Percentiles rank a stretch among this genome's conserved stretches.
These are phyloP conservation scores for Mycena vulgaris DNA, from an alignment of 768 basidiomycete species.

Conservation along the genomic window DNA sequence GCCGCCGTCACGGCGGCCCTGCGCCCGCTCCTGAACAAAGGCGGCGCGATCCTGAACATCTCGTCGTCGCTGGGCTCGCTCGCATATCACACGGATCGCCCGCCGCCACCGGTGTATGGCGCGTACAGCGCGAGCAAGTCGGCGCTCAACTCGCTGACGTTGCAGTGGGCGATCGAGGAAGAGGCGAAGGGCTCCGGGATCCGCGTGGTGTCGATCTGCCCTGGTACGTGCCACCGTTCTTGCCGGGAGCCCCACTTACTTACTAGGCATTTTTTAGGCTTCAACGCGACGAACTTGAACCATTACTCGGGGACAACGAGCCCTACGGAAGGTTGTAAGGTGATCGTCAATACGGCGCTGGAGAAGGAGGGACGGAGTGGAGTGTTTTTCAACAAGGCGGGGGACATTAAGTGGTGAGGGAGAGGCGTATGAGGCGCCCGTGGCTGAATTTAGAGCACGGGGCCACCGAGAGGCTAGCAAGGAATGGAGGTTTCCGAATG, in stretches of 20 bases:
- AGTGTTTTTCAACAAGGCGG: slow-evolving; percentile 8
- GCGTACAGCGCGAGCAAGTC: slow-evolving; percentile 31
- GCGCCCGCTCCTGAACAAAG: slow-evolving; percentile 24
- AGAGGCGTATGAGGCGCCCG: no score
- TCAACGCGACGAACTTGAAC: neutral
- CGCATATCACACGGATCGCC: neutral
- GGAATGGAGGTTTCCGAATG: no score
- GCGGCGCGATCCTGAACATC: slow-evolving; percentile 31
- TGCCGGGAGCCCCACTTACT: neutral
- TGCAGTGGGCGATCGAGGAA: slow-evolving; percentile 26
- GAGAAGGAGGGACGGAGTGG: slow-evolving; percentile 3
- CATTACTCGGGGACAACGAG: neutral
- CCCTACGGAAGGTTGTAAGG: slow-evolving; percentile 10
- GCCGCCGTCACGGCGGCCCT: slow-evolving; percentile 12
- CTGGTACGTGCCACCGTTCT: neutral
- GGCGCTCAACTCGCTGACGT: slow-evolving; percentile 28
- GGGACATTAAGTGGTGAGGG: neutral
- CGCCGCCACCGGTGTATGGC: neutral
- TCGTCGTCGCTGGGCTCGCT: slow-evolving; percentile 24
- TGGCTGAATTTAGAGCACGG: no score
- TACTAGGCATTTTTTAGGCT: neutral
- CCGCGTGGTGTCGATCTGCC: slow-evolving; percentile 28
- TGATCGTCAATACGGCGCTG: slow-evolving; percentile 4
- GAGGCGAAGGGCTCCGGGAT: slow-evolving; percentile 24
- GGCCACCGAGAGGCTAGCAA: no score